Evolutionary conservation across 495 filamentous ascomycete species (phyloP).

Genomic region (Lasiosphaeria ovina): DNA sequence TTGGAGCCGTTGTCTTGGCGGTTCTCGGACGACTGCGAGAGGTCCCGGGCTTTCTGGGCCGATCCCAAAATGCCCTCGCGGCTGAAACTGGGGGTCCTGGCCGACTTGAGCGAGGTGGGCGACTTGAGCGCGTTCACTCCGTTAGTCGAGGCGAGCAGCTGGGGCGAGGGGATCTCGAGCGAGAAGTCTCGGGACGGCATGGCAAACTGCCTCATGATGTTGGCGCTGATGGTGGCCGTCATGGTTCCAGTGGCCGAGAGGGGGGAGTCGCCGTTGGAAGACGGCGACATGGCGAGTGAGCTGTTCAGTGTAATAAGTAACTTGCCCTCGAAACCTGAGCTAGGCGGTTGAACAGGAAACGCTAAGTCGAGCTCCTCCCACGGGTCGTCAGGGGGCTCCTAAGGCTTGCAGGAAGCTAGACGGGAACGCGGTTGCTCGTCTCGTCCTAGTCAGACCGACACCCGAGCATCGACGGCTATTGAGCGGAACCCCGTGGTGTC

Average conservation of each 20-base stretch:
- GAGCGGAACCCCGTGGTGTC: conserved; percentile 13
- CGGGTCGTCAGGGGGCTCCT: not conserved
- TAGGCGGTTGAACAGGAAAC: too few species aligned
- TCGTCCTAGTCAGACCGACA: conserved; percentile 9
- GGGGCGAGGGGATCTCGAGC: conserved; percentile 46
- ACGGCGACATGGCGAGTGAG: conserved; percentile 44
- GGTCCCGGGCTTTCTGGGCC: conserved; percentile 54
- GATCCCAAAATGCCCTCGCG: conserved; percentile 58
- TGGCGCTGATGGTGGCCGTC: conserved; percentile 29
- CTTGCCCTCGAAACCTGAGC: not conserved
- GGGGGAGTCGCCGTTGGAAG: conserved; percentile 51
- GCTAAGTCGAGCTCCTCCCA: too few species aligned
- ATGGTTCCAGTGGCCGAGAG: conserved; percentile 41
- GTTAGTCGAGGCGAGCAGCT: conserved; percentile 38
- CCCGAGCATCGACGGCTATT: conserved; percentile 9
- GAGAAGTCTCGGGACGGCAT: conserved; percentile 48
- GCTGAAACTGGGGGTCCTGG: conserved; percentile 50
- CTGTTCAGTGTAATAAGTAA: not conserved
- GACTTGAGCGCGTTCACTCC: conserved; percentile 50
- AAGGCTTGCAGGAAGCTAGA: conserved; percentile 2
- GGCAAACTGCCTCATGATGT: conserved; percentile 42
- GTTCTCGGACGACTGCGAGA: conserved; percentile 53
- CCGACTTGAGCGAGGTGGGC: conserved; percentile 46
- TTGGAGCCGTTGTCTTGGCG: conserved; percentile 37
- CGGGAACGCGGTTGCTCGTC: conserved; percentile 3